A percentile compares a stretch with the other conserved stretches of the same genome.
Evolutionary conservation across 495 filamentous ascomycete genomes (phyloP).

Genomic region (Neurospora sp.): DNA sequence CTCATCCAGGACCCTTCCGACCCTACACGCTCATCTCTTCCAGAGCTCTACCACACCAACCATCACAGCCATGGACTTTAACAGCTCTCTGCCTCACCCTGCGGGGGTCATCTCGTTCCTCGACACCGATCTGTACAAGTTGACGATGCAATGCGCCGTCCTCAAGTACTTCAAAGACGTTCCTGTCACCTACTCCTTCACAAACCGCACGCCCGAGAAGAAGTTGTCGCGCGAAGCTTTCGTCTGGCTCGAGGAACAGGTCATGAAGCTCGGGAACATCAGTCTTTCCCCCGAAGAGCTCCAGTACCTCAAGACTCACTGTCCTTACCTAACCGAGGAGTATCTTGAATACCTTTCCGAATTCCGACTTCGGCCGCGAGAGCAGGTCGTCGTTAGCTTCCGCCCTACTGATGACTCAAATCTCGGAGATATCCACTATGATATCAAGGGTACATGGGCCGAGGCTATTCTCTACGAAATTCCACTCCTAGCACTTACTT

Average conservation of each 20-base stretch:
- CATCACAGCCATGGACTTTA: slow-evolving; percentile 37
- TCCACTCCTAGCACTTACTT: slow-evolving; percentile 80
- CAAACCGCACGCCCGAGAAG: slow-evolving; percentile 90
- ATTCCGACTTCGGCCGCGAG: slow-evolving; percentile 68
- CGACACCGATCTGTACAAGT: slow-evolving; percentile 95
- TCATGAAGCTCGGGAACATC: slow-evolving; percentile 70
- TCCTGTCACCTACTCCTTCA: slow-evolving; percentile 82
- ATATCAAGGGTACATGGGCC: slow-evolving; percentile 73
- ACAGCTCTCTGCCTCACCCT: slow-evolving; percentile 45
- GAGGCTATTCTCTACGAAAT: slow-evolving; percentile 98
- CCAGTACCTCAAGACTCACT: slow-evolving; percentile 63
- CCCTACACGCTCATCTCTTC: not conserved
- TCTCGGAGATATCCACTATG: slow-evolving; percentile 61
- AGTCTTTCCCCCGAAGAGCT: slow-evolving; percentile 68
- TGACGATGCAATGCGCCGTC: slow-evolving; percentile 97
- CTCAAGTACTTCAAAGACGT: slow-evolving; percentile 81
- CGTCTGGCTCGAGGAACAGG: slow-evolving; percentile 74
- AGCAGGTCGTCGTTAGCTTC: slow-evolving; percentile 70
- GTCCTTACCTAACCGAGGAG: slow-evolving; percentile 64
- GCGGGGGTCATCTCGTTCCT: slow-evolving; percentile 81
- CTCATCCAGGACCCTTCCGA: not conserved
- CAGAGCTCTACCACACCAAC: not conserved
- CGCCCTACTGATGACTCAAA: slow-evolving; percentile 57
- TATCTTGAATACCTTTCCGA: slow-evolving; percentile 73
- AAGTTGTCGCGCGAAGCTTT: slow-evolving; percentile 76